Percentiles rank a stretch among this genome's conserved stretches.
Conservation (phyloP, 2,329 filamentous ascomycete species). For the Penicillium verrucosum region DNA sequence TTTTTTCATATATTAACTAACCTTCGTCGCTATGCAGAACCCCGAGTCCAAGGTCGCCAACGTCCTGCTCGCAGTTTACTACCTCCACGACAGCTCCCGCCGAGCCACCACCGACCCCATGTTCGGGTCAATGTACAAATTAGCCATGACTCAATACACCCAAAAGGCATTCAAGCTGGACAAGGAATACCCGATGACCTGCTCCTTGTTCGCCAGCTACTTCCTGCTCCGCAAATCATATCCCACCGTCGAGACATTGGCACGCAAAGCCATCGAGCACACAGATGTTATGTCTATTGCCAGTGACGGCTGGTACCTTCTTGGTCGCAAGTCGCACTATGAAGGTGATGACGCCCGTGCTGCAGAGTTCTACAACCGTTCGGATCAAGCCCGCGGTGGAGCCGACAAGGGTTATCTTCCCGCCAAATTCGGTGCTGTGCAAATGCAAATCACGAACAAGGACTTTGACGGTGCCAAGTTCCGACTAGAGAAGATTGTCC, state of each 20-base stretch:
- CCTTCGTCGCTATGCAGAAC: conserved; percentile 43
- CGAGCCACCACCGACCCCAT: conserved; percentile 78
- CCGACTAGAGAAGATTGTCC: conserved; percentile 87
- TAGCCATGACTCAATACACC: conserved; percentile 90
- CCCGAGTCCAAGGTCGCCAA: conserved; percentile 85
- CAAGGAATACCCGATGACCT: conserved; percentile 84
- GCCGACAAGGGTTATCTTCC: conserved; percentile 88
- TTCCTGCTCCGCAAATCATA: conserved; percentile 81
- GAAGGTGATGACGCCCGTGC: conserved; percentile 71
- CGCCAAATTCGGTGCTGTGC: conserved; percentile 89
- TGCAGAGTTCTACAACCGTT: conserved; percentile 79
- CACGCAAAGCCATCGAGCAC: conserved; percentile 88
- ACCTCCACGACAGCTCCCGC: conserved; percentile 80
- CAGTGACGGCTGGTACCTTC: conserved; percentile 94
- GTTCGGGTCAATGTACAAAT: conserved; percentile 82
- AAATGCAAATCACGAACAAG: conserved; percentile 78
- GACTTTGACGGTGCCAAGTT: conserved; percentile 92
- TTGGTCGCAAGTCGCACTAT: conserved; percentile 88
- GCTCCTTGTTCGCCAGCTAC: conserved; percentile 84
- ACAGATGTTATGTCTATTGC: conserved; percentile 96
- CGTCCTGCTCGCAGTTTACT: conserved; percentile 83
- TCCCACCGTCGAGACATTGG: conserved; percentile 77
- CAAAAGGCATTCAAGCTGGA: conserved; percentile 92
- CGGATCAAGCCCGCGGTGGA: conserved; percentile 87
- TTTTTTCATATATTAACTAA: neutral